Percentiles rank a stretch among this genome's conserved stretches.
Conservation (phyloP, 352 stramenopile species). For the Blastocystis sp. region DNA sequence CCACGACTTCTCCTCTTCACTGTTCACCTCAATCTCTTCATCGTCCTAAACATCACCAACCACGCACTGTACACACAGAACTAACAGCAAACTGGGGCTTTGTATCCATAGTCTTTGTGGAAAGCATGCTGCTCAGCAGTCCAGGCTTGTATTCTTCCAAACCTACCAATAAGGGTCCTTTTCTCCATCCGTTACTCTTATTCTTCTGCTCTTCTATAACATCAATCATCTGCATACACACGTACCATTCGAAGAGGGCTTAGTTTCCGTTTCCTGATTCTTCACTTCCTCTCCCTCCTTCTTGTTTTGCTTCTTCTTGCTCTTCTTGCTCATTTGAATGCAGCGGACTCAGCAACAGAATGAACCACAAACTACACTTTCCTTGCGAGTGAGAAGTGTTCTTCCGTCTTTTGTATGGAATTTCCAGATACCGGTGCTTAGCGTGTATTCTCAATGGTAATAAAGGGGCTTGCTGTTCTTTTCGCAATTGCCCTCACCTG, state of each 20-base stretch:
- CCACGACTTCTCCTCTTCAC: slow-evolving; percentile 52
- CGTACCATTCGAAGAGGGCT: neutral
- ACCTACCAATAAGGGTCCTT: neutral
- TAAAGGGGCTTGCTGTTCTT: neutral
- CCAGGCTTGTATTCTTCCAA: slow-evolving; percentile 40
- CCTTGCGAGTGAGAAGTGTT: too few relatives aligned
- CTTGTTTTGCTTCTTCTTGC: neutral
- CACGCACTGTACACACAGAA: neutral
- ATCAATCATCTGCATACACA: neutral
- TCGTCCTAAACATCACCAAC: slow-evolving; percentile 37
- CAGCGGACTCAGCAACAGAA: neutral
- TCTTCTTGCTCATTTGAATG: neutral
- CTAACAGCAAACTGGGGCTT: slow-evolving; percentile 54
- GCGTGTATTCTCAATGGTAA: neutral
- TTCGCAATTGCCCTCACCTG: neutral
- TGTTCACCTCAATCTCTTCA: slow-evolving; percentile 62
- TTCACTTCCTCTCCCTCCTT: neutral
- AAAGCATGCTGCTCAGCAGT: slow-evolving; percentile 29
- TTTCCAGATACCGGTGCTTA: neutral
- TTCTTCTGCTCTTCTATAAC: slow-evolving; percentile 11
- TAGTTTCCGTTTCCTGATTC: neutral
- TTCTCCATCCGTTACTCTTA: slow-evolving; percentile 3
- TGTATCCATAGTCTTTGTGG: slow-evolving; percentile 40
- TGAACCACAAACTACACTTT: too few relatives aligned
- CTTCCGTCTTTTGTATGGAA: neutral